Evolutionary conservation across 116 monocot species (phyloP), one percentile per base, ranked within the genome.

Genomic region (Trichopus zeylanicus): DNA sequence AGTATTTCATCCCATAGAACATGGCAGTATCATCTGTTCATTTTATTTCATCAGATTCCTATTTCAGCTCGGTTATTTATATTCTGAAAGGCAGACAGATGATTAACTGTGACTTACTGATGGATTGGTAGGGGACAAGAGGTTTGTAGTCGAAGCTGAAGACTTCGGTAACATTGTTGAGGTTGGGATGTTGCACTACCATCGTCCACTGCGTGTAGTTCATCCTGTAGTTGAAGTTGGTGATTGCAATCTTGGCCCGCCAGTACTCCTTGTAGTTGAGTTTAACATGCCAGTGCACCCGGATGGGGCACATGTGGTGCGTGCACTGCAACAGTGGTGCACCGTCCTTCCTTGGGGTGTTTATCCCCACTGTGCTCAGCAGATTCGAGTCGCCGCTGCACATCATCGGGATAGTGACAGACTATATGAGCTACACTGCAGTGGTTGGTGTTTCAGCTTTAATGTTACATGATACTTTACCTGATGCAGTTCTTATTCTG

Each of bases 1-100:
- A 94, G 72, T 55, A 86, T 53, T 78, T 80, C 60, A 80, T 66
- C 3, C 89, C 94, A 57, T 80, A 95, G 67, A 95, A 89, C 70
- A 77, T 62, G 15, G 31, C 79, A 6, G 79, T 67, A 7, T 71
- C 79, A 62, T 70, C 74, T 90, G 67, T 22, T 21, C 20, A 22
- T 29, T 46, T 37, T 24, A 49, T 49, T 49, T 9, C 9, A 18
- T 46, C 46, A 46, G 19, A 9, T 49, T 51, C 55, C 15, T 24
- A 35, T 6, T 35, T 10, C 10, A 35, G 5, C 10, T 5, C 34
- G 10, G 8, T 20, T 22, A 4, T 49, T 1, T 1, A 49, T 49
- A 2, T 49, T 49, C 21, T 49, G 49, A 49, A 49, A 49, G 19
- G 8, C 8, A 19, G 16, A 49, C 19, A 0, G 0, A 24, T 21